A percentile compares a stretch with the other conserved stretches of the same genome.
phyloP scores from a whole-genome alignment of 306 rosid species.

The Quercus suber region DNA sequence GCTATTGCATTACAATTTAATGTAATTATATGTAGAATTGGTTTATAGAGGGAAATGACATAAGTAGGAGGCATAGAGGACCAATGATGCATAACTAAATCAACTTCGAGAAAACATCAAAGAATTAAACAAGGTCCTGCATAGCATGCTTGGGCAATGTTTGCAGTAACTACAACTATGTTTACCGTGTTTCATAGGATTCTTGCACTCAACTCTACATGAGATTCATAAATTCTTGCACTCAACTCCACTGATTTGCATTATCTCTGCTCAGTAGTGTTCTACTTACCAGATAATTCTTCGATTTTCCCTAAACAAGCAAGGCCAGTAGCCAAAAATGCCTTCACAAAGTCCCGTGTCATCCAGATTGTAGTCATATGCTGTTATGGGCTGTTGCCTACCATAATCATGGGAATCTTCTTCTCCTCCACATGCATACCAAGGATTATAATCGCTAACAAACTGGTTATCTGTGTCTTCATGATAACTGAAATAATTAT shows the following conservation, averaged over 20 bases:
- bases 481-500: not conserved
- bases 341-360: conserved; percentile 26
- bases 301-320: conserved; percentile 20
- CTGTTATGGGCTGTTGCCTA: conserved; percentile 13
- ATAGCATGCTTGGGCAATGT: not conserved
- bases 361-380: not conserved
- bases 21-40: too few relatives aligned
- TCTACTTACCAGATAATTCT: not conserved
- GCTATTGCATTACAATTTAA: not conserved
- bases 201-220: too few relatives aligned
- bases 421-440: conserved; percentile 16
- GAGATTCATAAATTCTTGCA: too few relatives aligned
- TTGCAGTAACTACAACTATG: not conserved
- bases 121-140: not conserved
- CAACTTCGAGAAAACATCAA: too few relatives aligned
- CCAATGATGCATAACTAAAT: too few relatives aligned
- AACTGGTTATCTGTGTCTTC: conserved; percentile 17
- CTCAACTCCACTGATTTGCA: not conserved
- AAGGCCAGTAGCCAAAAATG: conserved; percentile 40
- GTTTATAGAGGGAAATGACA: too few relatives aligned
- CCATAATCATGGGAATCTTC: not conserved
- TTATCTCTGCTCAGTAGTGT: not conserved
- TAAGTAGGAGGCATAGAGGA: too few relatives aligned
- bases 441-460: conserved; percentile 16
- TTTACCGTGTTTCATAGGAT: too few relatives aligned